Evolutionary conservation across 352 stramenopile species (phyloP).

Genomic region (Pythium angustatum): DNA sequence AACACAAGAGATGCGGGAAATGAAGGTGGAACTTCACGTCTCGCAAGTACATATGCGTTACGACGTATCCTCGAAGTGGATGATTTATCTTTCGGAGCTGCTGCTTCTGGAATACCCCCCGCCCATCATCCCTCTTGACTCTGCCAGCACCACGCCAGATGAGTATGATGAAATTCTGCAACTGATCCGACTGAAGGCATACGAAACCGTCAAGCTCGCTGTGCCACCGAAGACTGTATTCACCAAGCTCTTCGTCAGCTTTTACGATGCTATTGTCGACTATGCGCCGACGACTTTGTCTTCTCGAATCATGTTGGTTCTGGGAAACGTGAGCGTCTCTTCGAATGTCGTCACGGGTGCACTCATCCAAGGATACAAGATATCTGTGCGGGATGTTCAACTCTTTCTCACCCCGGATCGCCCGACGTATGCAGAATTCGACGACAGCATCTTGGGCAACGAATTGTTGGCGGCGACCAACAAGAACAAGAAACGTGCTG

Average conservation of each 20-base stretch:
- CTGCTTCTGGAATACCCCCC: constrained; percentile 79
- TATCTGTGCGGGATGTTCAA: constrained; percentile 67
- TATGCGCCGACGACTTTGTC: constrained; percentile 65
- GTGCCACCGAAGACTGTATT: constrained; percentile 81
- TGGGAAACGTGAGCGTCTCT: constrained; percentile 74
- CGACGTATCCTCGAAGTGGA: constrained; percentile 80
- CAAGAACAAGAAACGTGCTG: constrained; percentile 37
- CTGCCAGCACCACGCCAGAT: constrained; percentile 55
- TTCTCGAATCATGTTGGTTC: constrained; percentile 72
- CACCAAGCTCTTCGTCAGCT: constrained; percentile 87
- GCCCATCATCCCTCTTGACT: constrained; percentile 84
- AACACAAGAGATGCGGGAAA: constrained; percentile 87
- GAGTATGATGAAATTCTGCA: constrained; percentile 48
- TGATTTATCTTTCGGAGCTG: constrained; percentile 75
- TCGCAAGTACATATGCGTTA: constrained; percentile 84
- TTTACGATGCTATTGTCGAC: constrained; percentile 81
- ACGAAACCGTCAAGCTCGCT: constrained; percentile 65
- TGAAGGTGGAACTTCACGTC: constrained; percentile 85
- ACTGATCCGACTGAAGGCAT: constrained; percentile 34
- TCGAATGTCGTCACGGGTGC: constrained; percentile 87
- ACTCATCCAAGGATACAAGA: constrained; percentile 88
- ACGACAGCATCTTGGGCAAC: constrained; percentile 65
- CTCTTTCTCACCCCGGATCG: constrained; percentile 69
- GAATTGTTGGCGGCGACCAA: constrained; percentile 49
- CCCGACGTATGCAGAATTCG: constrained; percentile 70